phyloP scores from a whole-genome alignment of 345 rosid species.

The Streptanthus diversifolius region DNA sequence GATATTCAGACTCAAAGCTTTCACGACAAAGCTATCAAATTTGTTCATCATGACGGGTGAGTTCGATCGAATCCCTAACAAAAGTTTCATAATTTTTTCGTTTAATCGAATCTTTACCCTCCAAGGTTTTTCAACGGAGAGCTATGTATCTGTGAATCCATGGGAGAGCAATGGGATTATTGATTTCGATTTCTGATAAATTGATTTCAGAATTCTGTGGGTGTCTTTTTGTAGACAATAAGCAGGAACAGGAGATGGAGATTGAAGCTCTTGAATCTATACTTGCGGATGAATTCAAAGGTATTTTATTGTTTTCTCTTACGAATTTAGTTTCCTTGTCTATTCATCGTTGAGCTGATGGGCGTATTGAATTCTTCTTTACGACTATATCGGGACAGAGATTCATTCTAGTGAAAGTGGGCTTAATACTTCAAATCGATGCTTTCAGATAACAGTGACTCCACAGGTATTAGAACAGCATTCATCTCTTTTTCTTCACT shows the following conservation, averaged over 20 bases:
- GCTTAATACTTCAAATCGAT: slow-evolving; percentile 73
- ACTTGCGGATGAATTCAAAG: slow-evolving; percentile 97
- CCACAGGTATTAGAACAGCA: slow-evolving; percentile 58
- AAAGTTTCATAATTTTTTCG: not conserved
- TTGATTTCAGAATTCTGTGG: not conserved
- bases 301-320: slow-evolving; percentile 28
- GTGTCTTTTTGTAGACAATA: slow-evolving; percentile 50
- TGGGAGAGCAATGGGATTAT: slow-evolving; percentile 11
- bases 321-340: not conserved
- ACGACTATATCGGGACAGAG: slow-evolving; percentile 44
- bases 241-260: slow-evolving; percentile 93
- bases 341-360: slow-evolving; percentile 16
- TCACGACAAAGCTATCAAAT: not conserved
- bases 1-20: slow-evolving; percentile 13
- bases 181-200: slow-evolving; percentile 5
- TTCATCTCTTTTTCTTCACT: not conserved
- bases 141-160: not conserved
- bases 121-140: not conserved
- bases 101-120: not conserved
- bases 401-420: slow-evolving; percentile 91
- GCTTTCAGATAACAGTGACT: slow-evolving; percentile 70
- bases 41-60: slow-evolving; percentile 34
- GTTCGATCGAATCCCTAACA: not conserved
- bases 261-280: slow-evolving; percentile 94
- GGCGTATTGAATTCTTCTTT: slow-evolving; percentile 8